Base-by-base conservation (phyloP, 768 basidiomycete genomes). In the Leccinellum albellum region DNA sequence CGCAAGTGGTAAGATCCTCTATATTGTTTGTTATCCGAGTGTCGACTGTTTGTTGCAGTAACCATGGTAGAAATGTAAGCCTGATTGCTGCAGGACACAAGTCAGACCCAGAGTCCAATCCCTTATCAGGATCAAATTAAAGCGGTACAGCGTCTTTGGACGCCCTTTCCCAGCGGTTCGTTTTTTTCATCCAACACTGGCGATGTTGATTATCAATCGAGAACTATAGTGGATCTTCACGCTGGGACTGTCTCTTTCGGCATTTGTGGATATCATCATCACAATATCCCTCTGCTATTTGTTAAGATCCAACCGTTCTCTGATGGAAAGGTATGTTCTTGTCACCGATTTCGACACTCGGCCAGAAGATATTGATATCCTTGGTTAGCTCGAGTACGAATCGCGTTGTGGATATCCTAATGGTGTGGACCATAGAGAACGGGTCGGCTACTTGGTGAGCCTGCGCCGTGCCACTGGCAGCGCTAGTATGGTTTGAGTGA, bases 211-310 rank as follows among this genome's bases (percentile, higher is more conserved):
- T n/a, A 4, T 21, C 53, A 32, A 57, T 33, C 32, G n/a, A 32
- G 28, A 1, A n/a, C 26, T 7, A 7, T 33, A 82, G 79, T 77
- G 75, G 71, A 62, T 75, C 5, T 80, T 81, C 58, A 81, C 81
- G 3, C 62, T 72, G 1, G 81, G 80, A 9, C 67, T 82, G 0
- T 63, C 73, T 1, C 70, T 82, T 2, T 82, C 81, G 4, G 76
- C 76, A 2, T 53, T 72, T 5, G 66, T 80, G 33, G 82, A 83
- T 58, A 60, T 82, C 47, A 54, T 79, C 15, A 80, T 82, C 52
- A 79, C 78, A 7, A 64, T 47, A 3, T 73, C 65, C n/a, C 69
- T 82, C 23, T 78, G 76, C 55, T 75, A 71, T 52, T 72, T 76
- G 29, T 66, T 83, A 20, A 66, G 69, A 56, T 66, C 64, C 31